Evolutionary conservation across 2,329 filamentous ascomycete genomes (phyloP).

Genomic region (Sclerotiophoma versabilis): DNA sequence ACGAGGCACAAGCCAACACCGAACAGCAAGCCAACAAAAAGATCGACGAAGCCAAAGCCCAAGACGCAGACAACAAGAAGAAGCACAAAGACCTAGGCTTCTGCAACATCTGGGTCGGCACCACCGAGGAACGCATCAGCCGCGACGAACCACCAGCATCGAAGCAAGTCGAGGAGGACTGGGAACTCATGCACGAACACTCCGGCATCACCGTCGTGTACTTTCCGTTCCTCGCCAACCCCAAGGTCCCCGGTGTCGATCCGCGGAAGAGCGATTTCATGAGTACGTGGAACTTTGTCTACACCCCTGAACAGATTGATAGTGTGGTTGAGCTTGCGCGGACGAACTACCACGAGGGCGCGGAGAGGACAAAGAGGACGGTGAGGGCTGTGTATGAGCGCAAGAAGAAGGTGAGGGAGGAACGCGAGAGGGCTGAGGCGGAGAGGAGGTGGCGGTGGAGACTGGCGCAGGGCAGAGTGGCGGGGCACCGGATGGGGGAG

Average conservation of each 20-base stretch:
- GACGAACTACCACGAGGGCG: conserved; percentile 86
- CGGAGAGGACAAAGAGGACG: conserved; percentile 77
- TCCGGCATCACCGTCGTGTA: conserved; percentile 91
- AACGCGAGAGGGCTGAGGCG: conserved; percentile 54
- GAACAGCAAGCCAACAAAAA: conserved; percentile 68
- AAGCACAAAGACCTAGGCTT: conserved; percentile 70
- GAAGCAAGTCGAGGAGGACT: conserved; percentile 67
- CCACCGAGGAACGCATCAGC: conserved; percentile 73
- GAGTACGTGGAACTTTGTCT: conserved; percentile 98
- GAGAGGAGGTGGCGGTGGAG: conserved; percentile 48
- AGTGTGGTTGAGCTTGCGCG: conserved; percentile 80
- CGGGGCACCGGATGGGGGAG: conserved; percentile 63
- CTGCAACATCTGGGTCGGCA: conserved; percentile 95
- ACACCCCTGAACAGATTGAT: conserved; percentile 89
- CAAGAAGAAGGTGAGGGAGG: conserved; percentile 74
- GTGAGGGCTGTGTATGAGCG: conserved; percentile 91
- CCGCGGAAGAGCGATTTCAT: conserved; percentile 85
- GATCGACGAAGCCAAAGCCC: conserved; percentile 63
- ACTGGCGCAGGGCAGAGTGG: conserved; percentile 56
- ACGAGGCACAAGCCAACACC: conserved; percentile 69
- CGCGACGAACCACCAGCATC: conserved; percentile 61
- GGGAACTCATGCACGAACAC: conserved; percentile 73
- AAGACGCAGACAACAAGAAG: conserved; percentile 34
- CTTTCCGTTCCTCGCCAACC: conserved; percentile 86
- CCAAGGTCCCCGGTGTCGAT: conserved; percentile 80